Evolutionary conservation across 2,329 filamentous ascomycete genomes (phyloP), one percentile per base, ranked within the genome.

Genomic region (Colletotrichum tropicale): DNA sequence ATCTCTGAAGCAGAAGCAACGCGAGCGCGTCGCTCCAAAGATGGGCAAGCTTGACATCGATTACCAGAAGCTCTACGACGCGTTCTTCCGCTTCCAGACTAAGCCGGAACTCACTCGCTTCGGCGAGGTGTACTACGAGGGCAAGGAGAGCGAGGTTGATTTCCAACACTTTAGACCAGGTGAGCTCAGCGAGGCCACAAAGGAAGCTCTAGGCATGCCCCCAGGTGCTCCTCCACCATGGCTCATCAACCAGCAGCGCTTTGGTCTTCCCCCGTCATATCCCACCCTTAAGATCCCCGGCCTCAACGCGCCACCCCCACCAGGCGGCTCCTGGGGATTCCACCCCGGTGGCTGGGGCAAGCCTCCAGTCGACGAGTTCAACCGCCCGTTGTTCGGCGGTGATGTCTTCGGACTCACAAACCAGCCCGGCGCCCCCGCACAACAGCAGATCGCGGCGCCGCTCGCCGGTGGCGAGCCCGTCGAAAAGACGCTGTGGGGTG

Each of bases 61-160:
- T 85, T 99, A 99, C 84, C 95, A 98, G 83, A 98, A 97, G 84
- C 92, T 98, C 70, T 98, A 98, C 86, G 97, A 98, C 83, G 97
- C 97, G 6, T 99, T 99, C 88, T 99, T 99, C 89, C 92, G 96
- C 75, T 98, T 98, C 83, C 97, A 99, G 86, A 98, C 95, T 55
- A 99, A 99, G 86, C 97, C 97, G 0, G 93, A 96, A 80, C 87
- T 99, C 77, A 98, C 97, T 36, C 92, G 96, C 58, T 99, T 98
- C 80, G 97, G 97, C 55, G 97, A 99, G 84, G 96, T 99, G n/a
- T 99, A 99, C 85, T 98, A 98, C 84, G 97, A 99, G 85, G 97
- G 97, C 82, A 99, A 99, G 84, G 97, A 99, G 83, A 97, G 95
- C 82, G 97, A 99, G 85, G 98, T 97, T 1, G 98, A 98, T 83